Conservation (phyloP, 805 yeast genomes). For the Ogataea paradorogensis region DNA sequence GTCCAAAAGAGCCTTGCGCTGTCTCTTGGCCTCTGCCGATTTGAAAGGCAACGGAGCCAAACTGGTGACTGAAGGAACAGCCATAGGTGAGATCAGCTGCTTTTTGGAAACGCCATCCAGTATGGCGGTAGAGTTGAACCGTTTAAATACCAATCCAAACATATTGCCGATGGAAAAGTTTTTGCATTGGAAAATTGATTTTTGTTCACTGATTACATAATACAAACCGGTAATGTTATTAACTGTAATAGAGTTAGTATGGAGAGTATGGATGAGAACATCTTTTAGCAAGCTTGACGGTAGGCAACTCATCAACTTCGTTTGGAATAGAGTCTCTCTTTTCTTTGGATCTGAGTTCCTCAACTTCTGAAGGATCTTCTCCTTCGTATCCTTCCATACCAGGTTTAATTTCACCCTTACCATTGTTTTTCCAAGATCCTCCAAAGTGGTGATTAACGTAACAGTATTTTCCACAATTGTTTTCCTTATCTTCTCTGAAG, state of each 20-base stretch:
- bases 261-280: conserved; percentile 24
- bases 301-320: no score
- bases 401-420: conserved; percentile 36
- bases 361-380: conserved; percentile 22
- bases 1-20: conserved; percentile 65
- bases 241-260: conserved; percentile 10
- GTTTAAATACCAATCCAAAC: conserved; percentile 11
- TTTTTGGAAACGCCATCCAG: conserved; percentile 21
- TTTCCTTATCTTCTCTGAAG: conserved; percentile 34
- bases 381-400: conserved; percentile 28
- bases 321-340: conserved; percentile 18
- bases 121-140: conserved; percentile 36
- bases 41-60: conserved; percentile 55
- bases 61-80: conserved; percentile 48
- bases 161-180: conserved; percentile 6
- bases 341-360: conserved; percentile 11
- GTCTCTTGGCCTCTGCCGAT: conserved; percentile 65
- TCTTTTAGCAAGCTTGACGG: conserved; percentile 20
- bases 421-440: conserved; percentile 37
- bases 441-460: conserved; percentile 35
- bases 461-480: conserved; percentile 36
- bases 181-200: neutral
- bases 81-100: conserved; percentile 43
- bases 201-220: conserved; percentile 5
- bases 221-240: neutral